These are phyloP conservation scores for Melampsora americana DNA, from an alignment of 1,284 basidiomycete species.

Conservation along the genomic window DNA sequence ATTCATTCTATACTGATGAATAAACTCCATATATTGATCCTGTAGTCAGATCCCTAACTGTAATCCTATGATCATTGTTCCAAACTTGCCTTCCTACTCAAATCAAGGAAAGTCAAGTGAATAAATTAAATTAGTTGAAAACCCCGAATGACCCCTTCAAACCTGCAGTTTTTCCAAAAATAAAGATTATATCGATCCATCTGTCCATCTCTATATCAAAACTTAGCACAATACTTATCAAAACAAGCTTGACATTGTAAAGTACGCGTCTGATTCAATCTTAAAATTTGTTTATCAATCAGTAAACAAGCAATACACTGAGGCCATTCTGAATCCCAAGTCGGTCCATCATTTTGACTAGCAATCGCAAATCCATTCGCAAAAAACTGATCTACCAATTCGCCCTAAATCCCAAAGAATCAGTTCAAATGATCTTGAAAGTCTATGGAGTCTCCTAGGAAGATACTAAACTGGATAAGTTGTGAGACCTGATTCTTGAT, in stretches of 20 bases:
- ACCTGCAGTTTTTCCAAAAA: too few species aligned
- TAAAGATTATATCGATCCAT: too few species aligned
- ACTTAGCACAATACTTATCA: slow-evolving; percentile 36
- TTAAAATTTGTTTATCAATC: slow-evolving; percentile 26
- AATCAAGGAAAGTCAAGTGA: too few species aligned
- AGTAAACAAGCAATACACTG: slow-evolving; percentile 33
- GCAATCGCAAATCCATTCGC: slow-evolving; percentile 40
- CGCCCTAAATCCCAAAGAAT: background rate
- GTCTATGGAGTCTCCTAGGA: background rate
- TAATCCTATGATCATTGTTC: too few species aligned
- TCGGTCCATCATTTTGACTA: slow-evolving; percentile 20
- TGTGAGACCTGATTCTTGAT: background rate
- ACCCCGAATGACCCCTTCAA: too few species aligned
- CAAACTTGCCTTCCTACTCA: too few species aligned
- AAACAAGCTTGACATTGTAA: slow-evolving; percentile 40
- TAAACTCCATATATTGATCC: too few species aligned
- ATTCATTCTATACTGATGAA: too few species aligned
- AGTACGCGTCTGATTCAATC: slow-evolving; percentile 4
- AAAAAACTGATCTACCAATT: slow-evolving; percentile 35
- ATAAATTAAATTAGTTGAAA: too few species aligned
- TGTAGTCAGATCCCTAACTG: too few species aligned
- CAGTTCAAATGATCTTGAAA: background rate
- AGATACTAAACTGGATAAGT: background rate
- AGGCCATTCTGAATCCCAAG: slow-evolving; percentile 25
- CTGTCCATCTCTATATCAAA: background rate